Conservation (phyloP, 2,329 filamentous ascomycete species). For the Fusarium acutatum region DNA sequence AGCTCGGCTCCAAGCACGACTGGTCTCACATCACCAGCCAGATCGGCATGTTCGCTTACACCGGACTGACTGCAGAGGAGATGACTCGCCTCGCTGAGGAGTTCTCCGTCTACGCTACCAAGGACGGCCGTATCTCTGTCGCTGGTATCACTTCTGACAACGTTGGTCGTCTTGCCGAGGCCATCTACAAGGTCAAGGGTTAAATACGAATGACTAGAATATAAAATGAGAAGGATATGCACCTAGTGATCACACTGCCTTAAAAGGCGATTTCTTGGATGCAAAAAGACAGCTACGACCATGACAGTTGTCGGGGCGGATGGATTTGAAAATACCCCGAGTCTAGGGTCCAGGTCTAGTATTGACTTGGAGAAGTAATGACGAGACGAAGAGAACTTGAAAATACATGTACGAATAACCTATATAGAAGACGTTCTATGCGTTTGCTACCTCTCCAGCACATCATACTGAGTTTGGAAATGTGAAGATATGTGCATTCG, state of each 20-base stretch:
- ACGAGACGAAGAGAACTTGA: slow-evolving; percentile 31
- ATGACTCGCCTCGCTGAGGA: slow-evolving; percentile 93
- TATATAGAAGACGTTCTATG: slow-evolving; percentile 20
- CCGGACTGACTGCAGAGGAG: slow-evolving; percentile 87
- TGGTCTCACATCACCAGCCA: slow-evolving; percentile 99
- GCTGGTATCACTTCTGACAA: slow-evolving; percentile 84
- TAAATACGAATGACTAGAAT: slow-evolving; percentile 44
- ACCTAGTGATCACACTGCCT: not conserved
- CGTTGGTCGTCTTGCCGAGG: slow-evolving; percentile 81
- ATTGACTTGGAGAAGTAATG: slow-evolving; percentile 16
- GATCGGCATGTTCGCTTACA: slow-evolving; percentile 99
- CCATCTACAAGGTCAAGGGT: slow-evolving; percentile 85
- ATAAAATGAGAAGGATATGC: not conserved
- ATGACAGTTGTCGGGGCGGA: slow-evolving; percentile 27
- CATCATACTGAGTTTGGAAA: not conserved
- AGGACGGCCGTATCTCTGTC: slow-evolving; percentile 87
- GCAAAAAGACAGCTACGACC: slow-evolving; percentile 19
- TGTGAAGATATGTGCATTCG: not conserved
- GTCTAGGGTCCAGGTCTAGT: slow-evolving; percentile 30
- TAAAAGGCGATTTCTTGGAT: slow-evolving; percentile 7
- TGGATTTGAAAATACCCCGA: slow-evolving; percentile 39
- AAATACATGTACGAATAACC: slow-evolving; percentile 38
- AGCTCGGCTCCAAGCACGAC: slow-evolving; percentile 93
- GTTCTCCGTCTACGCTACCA: slow-evolving; percentile 97
- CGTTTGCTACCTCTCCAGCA: not conserved